Evolutionary conservation across 306 rosid species (phyloP), one percentile per base, ranked within the genome.

Genomic region (Malus sylvestris): DNA sequence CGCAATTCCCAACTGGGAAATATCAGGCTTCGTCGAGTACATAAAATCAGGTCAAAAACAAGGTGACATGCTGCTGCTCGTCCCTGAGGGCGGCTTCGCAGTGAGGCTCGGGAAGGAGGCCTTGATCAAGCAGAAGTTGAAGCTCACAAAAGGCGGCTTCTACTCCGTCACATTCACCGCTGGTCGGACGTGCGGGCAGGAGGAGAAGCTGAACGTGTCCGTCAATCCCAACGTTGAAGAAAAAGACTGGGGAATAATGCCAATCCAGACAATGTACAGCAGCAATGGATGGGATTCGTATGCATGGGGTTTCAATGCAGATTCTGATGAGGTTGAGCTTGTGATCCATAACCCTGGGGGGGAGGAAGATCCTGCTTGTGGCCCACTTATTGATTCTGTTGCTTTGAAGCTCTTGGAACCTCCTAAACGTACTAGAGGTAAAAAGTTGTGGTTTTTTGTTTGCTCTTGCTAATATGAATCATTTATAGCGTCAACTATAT

Each of bases 41-140:
- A 91, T 93, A 68, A 89, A 76, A 85, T 78, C 95, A 22, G 98
- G 98, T 2, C 89, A 89, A 16, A 91, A 85, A 67, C 96, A 93
- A 65, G 95, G 98, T 14, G 96, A 93, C 88, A 93, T 93, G 98
- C 0, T 93, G 1, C 75, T 93, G 3, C 27, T 88, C 0, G 98
- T 93, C 25, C 98, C 98, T 0, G 88, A 84, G 65, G 98, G 96
- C 6, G 78, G 75, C 10, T 81, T 68, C 23, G 98, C 98, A 1
- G 86, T 87, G 3, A 82, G 98, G 83, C 95, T 93, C 0, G 96
- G 98, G 8, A 91, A 93, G 8, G 91, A 93, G 15, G 98, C 98
- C 30, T 85, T 85, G 2, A 83, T 93, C 6, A 91, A 84, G 86
- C 98, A 93, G 8, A 87, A 78, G 23, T 58, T 91, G 23, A 85